phyloP scores from a whole-genome alignment of 176 grass and related monocot species.

The Typha latifolia region DNA sequence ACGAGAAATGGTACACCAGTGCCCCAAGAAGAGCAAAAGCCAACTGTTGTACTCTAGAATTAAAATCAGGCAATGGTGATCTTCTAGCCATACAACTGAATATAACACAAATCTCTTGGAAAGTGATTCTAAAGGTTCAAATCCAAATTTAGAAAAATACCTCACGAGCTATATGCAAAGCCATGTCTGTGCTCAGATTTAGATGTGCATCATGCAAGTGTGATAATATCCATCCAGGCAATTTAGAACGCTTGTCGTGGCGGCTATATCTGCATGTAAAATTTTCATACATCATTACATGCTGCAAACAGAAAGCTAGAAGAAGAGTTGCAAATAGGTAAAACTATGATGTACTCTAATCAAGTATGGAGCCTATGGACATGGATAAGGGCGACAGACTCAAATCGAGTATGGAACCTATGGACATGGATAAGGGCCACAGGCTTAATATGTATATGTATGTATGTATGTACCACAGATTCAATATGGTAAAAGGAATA shows the following conservation, averaged over 20 bases:
- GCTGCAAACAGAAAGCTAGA: neutral
- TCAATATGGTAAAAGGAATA: no score
- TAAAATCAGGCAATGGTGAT: neutral
- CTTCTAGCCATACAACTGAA: neutral
- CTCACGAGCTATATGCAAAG: slow-evolving; percentile 92
- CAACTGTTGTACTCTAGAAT: no score
- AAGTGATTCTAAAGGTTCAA: slow-evolving; percentile 1
- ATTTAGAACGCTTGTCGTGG: slow-evolving; percentile 85
- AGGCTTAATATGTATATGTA: no score
- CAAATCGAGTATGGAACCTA: neutral
- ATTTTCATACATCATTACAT: neutral
- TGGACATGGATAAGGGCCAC: no score
- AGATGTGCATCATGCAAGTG: slow-evolving; percentile 82
- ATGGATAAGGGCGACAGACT: no score
- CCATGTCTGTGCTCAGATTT: slow-evolving; percentile 95
- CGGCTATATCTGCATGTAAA: slow-evolving; percentile 54
- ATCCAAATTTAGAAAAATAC: slow-evolving; percentile 26
- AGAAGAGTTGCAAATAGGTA: neutral
- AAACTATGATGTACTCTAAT: neutral
- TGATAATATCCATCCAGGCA: slow-evolving; percentile 95
- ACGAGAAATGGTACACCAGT: no score
- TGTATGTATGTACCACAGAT: no score
- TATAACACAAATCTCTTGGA: neutral
- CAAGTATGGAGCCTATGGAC: neutral
- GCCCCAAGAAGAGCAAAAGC: no score